Evolutionary conservation across 2,329 filamentous ascomycete species (phyloP), one percentile per base, ranked within the genome.

Genomic region (Diaporthe helianthi): DNA sequence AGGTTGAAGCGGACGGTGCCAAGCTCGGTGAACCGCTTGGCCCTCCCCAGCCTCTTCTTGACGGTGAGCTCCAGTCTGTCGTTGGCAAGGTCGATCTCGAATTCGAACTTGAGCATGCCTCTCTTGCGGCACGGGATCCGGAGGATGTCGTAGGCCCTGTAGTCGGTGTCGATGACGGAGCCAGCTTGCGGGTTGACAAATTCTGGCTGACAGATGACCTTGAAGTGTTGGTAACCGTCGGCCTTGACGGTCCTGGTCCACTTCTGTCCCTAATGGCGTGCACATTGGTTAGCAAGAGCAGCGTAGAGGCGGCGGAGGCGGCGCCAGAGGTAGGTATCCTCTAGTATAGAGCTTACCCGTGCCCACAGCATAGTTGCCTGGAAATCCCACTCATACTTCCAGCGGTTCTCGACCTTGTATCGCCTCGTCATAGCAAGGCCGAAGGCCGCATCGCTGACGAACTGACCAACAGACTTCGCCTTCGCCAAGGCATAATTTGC

Each of bases 181-280:
- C 13, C 24, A 10, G 36, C 13, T 29, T 13, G 22, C 9, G 54
- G 36, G 24, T 26, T 31, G 36, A 29, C 24, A 24, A 29, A 60
- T 2, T 44, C 54, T 24, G 54, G 54, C 36, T 60, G 54, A 15
- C 54, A 60, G 24, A 60, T 60, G 9, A 60, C n/a, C 36, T 44
- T 60, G 36, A 60, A 60, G 2, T 60, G 8, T 44, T 60, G 36
- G 3, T 24, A n/a, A 9, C 54, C 54, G 2, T 60, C 24, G 9
- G 36, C 15, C 15, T 38, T 29, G 2, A 44, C 7, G 24, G 24
- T 44, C 22, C 13, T 60, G 24, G 17, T 6, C 54, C 36, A 44
- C 9, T 60, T 60, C 5, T 26, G 17, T 29, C 33, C 33, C 54
- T 58, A 9, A 15, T 12, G 4, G 22, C 24, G 24, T 5, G 7